Base-by-base conservation (phyloP, 2,329 filamentous ascomycete genomes). In the Scopulariopsis brevicaulis region DNA sequence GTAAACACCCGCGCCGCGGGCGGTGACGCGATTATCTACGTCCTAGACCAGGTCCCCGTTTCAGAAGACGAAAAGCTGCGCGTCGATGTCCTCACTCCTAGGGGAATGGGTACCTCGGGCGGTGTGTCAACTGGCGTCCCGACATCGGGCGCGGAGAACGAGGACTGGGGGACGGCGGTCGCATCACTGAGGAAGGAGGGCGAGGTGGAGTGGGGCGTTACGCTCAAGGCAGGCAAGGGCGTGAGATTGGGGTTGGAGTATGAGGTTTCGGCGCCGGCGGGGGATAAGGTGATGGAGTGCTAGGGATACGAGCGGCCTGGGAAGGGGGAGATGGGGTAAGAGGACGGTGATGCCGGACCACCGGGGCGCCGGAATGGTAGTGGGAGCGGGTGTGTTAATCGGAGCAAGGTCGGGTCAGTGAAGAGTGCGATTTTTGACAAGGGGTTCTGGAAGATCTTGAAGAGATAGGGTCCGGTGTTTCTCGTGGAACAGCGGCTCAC, bases 31-130 rank as follows among this genome's bases (percentile, higher is more conserved):
- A 73, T 73, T 1, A 48, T 86, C 2, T 69, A 77, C 1, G 77
- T 85, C 28, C 65, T 82, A 2, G 83, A 86, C 61, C 82, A 86
- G 67, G 71, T 85, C 2, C 83, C 82, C 3, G 72, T 85, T n/a
- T 81, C 77, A 24, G 77, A 85, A 65, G 82, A 85, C 57, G 82
- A 84, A 65, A 71, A 75, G 48, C 69, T 86, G 6, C 71, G 72
- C 4, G 74, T 86, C 10, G 75, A 77, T 1, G 65, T 85, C 35
- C 62, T 75, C 18, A 66, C 69, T 20, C 83, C 83, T 1, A 68
- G 68, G 3, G 80, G 79, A 0, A 62, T 86, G 50, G 64, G 64
- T 0, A 61, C 67, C 3, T 73, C 71, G 0, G 75, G 75, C 1
- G 59, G 64, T 1, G 70, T 79, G 3, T 52, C 63, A 0, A 67